A percentile compares a stretch with the other conserved stretches of the same genome.
Evolutionary conservation across 1,284 basidiomycete genomes (phyloP).

Genomic region (Cryptococcus sp.): DNA sequence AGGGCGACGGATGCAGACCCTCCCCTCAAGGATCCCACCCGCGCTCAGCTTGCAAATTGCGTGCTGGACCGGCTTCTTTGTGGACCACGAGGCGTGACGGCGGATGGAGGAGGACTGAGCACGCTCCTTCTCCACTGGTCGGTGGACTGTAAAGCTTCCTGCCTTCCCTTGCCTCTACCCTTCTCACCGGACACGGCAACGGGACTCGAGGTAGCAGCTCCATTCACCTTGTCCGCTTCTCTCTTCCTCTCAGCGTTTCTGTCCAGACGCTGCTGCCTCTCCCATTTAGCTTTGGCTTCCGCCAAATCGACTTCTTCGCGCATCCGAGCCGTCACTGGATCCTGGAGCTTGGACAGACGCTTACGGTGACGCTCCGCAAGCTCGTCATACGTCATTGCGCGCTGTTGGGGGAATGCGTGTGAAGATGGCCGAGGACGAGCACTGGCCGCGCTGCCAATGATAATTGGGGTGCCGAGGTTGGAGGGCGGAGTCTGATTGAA

Average conservation of each 20-base stretch:
- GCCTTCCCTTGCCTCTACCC: conserved; percentile 13
- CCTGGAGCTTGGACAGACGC: conserved; percentile 45
- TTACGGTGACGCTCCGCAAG: conserved; percentile 49
- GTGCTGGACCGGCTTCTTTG: conserved; percentile 15
- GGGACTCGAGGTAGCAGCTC: not conserved
- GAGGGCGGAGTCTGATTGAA: conserved; percentile 1
- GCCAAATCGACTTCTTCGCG: conserved; percentile 38
- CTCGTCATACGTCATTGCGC: conserved; percentile 50
- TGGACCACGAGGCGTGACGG: not conserved
- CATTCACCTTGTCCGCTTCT: not conserved
- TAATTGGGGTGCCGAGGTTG: conserved; percentile 9
- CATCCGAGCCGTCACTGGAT: conserved; percentile 42
- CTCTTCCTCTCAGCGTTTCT: conserved; percentile 24
- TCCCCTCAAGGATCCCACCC: too few relatives aligned
- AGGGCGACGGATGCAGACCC: too few relatives aligned
- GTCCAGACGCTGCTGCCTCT: conserved; percentile 28
- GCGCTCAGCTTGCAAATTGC: conserved; percentile 17
- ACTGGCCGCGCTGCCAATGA: conserved; percentile 11
- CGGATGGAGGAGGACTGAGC: not conserved
- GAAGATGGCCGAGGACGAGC: not conserved
- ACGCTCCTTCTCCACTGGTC: conserved; percentile 43
- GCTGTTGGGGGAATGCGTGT: conserved; percentile 3
- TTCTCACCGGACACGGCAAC: conserved; percentile 1
- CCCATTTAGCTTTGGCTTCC: conserved; percentile 36
- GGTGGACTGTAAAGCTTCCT: conserved; percentile 26